Evolutionary conservation across 768 basidiomycete genomes (phyloP).

Genomic region (Erythrobasidium yunnanense): DNA sequence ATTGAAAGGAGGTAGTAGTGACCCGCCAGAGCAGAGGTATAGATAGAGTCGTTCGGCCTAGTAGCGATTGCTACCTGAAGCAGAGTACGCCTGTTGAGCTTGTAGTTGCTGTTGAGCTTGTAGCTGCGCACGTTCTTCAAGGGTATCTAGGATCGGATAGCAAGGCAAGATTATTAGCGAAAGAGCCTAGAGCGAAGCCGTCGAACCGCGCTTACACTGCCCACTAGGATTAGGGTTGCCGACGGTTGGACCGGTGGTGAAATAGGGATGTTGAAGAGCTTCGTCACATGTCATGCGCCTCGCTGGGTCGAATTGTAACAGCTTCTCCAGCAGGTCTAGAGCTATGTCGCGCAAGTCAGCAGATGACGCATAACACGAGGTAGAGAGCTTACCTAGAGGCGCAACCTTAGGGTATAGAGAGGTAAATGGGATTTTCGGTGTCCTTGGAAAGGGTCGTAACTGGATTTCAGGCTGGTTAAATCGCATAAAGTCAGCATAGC

Average conservation of each 20-base stretch:
- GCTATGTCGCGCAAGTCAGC: conserved; percentile 46
- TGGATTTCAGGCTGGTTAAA: conserved; percentile 61
- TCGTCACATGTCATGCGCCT: conserved; percentile 84
- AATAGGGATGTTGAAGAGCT: conserved; percentile 84
- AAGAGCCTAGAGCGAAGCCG: too few species aligned
- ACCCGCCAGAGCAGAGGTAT: too few species aligned
- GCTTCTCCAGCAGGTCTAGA: conserved; percentile 81
- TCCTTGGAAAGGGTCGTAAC: conserved; percentile 73
- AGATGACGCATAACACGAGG: not conserved
- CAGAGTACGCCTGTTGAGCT: conserved; percentile 46
- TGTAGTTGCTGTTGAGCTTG: not conserved
- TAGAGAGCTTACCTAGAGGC: conserved; percentile 53
- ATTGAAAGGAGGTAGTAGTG: too few species aligned
- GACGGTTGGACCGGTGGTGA: conserved; percentile 40
- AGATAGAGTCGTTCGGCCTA: too few species aligned
- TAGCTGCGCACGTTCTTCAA: conserved; percentile 4
- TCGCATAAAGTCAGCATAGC: conserved; percentile 19
- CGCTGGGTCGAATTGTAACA: conserved; percentile 89
- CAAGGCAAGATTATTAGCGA: too few species aligned
- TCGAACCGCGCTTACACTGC: conserved; percentile 8
- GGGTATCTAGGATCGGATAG: not conserved
- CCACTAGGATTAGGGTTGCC: not conserved
- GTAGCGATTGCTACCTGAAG: too few species aligned
- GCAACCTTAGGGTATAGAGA: conserved; percentile 77
- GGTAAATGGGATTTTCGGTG: conserved; percentile 68